A percentile compares a stretch with the other conserved stretches of the same genome.
phyloP scores from a whole-genome alignment of 2,329 filamentous ascomycete species.

The Cladosporium sphaerospermum region DNA sequence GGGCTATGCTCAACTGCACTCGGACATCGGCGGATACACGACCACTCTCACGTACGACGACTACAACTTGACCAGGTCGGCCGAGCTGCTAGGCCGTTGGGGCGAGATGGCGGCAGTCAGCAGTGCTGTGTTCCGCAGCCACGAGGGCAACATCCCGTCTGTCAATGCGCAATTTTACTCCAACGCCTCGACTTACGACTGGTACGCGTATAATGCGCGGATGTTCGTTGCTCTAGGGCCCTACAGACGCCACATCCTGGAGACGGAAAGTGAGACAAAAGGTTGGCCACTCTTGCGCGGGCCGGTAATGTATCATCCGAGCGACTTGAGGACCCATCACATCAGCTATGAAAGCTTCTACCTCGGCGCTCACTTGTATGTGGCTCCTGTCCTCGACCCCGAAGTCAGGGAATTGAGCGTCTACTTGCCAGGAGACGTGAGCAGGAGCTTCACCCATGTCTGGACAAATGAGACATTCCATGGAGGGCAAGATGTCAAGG shows the following conservation, averaged over 20 bases:
- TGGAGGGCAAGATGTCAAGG: constrained; percentile 20
- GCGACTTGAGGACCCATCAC: constrained; percentile 18
- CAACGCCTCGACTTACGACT: constrained; percentile 30
- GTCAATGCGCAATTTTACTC: constrained; percentile 35
- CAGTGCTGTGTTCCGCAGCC: constrained; percentile 31
- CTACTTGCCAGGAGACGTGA: constrained; percentile 21
- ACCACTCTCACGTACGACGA: constrained; percentile 24
- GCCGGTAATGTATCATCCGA: constrained; percentile 22
- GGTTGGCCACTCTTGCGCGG: constrained; percentile 26
- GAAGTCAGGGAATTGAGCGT: constrained; percentile 19
- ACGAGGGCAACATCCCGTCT: constrained; percentile 34
- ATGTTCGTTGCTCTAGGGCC: constrained; percentile 30
- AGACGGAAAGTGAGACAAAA: constrained; percentile 21
- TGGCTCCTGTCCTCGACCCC: constrained; percentile 26
- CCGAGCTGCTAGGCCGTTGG: constrained; percentile 34
- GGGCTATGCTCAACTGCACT: constrained; percentile 32
- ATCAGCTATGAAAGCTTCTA: constrained; percentile 28
- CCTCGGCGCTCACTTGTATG: constrained; percentile 23
- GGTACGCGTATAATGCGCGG: constrained; percentile 32
- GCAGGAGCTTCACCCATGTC: constrained; percentile 22
- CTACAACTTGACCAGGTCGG: constrained; percentile 31
- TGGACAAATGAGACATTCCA: constrained; percentile 22
- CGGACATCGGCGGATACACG: constrained; percentile 34
- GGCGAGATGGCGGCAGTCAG: constrained; percentile 32
- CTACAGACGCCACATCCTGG: constrained; percentile 28